Evolutionary conservation across 23 red algal species (phyloP).

Genomic region (Gracilaria caudata): DNA sequence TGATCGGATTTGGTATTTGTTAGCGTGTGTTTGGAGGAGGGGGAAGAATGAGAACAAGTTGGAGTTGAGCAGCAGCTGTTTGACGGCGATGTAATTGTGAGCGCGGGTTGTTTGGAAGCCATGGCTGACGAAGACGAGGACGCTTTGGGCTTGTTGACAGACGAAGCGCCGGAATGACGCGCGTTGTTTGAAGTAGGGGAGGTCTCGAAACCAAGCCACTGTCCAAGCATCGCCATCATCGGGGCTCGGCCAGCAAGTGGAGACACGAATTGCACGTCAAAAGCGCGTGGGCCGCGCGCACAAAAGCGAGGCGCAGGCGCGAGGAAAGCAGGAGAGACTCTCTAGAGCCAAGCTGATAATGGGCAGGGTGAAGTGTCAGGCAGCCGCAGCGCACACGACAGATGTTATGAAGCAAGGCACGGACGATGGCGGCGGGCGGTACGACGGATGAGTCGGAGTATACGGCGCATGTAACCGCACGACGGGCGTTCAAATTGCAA

Average conservation of each 20-base stretch:
- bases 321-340: not conserved
- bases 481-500: no score
- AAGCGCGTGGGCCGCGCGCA: not conserved
- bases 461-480: no score
- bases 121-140: not conserved
- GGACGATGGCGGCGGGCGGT: no score
- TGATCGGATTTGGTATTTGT: constrained; percentile 57
- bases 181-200: not conserved
- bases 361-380: no score
- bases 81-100: not conserved
- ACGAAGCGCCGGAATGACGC: not conserved
- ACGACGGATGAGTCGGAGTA: no score
- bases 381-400: no score
- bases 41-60: not conserved
- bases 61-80: not conserved
- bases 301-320: not conserved
- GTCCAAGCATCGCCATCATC: constrained; percentile 63
- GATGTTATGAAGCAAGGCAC: no score
- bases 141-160: not conserved
- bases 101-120: constrained; percentile 11
- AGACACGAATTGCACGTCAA: not conserved
- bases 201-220: constrained; percentile 48
- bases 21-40: not conserved
- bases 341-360: no score
- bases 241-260: not conserved